Base-by-base conservation (phyloP, 177 flowering plant genomes). In the Vitis hybrid region DNA sequence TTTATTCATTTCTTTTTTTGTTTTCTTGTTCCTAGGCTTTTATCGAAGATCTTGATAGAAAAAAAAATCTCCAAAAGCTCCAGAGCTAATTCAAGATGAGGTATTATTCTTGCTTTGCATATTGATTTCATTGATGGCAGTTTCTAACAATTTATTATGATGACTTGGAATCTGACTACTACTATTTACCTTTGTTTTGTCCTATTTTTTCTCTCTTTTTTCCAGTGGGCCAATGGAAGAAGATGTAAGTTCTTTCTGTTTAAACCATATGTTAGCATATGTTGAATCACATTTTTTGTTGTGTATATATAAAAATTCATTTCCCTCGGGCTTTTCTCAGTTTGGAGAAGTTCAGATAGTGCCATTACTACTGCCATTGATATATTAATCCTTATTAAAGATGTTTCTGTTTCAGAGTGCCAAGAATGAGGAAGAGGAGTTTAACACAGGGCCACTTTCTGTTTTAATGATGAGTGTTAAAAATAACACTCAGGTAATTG, bases 381-480 rank as follows among this genome's bases (percentile, higher is more conserved):
- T 28, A 3, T 28, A 28, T 28, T 28, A 28, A 28, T 28, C 31
- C 4, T 28, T 28, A 28, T 28, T 28, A 28, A 28, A 28, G 31
- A 28, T 28, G 31, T 28, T 28, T 28, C 31, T 28, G 31, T 28
- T 28, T 3, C 31, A 28, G 31, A 28, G 31, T 28, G 81, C 64
- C 71, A 92, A 94, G 87, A 92, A 78, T 55, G 97, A 91, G 80
- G 98, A 92, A 66, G 98, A 94, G 78, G 97, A 94, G 61, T 94
- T 94, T 76, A 94, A 84, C 84, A 94, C 98, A 1, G 98, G 97
- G 1, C 98, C 98, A 18, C 91, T 94, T 7, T 94, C 98, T 71
- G 95, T 94, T 31, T 74, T 94, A 73, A 92, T 94, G 98, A 87
- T 92, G 97, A 94, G 98, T 73, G 98, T 92, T 12, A 94, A 92